phyloP scores from a whole-genome alignment of 164 flowering plant genomes.

The Nymphaea thermarum region DNA sequence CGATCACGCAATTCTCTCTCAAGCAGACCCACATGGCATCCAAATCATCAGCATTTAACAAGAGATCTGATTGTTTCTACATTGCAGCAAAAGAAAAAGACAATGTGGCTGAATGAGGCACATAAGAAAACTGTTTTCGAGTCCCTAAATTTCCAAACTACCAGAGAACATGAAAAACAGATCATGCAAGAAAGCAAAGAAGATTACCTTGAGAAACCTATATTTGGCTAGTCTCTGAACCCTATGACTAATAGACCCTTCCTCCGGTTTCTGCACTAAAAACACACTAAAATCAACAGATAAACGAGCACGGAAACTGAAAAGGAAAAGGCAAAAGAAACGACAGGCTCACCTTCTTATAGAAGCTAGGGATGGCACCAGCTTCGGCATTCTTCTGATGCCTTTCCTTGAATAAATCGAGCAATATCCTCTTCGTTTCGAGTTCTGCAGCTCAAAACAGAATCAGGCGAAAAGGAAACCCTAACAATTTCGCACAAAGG shows the following conservation, averaged over 20 bases:
- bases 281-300: neutral
- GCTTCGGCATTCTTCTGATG: constrained; percentile 84
- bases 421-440: constrained; percentile 87
- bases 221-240: constrained; percentile 87
- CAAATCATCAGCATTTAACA: constrained; percentile 91
- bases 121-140: neutral
- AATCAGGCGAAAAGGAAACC: neutral
- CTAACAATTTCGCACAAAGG: neutral
- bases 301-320: neutral
- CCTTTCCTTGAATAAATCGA: constrained; percentile 91
- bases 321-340: constrained; percentile 1
- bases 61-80: constrained; percentile 94
- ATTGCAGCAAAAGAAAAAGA: neutral
- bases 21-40: constrained; percentile 99
- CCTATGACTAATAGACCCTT: constrained; percentile 89
- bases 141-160: neutral
- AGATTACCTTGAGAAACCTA: constrained; percentile 72
- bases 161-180: neutral
- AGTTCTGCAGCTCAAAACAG: constrained; percentile 43
- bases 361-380: constrained; percentile 80
- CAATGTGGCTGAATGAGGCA: neutral
- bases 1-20: constrained; percentile 94
- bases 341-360: constrained; percentile 51
- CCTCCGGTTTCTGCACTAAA: constrained; percentile 76
- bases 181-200: neutral